phyloP scores from a whole-genome alignment of 805 yeast species.

The Candida ipomoeae region DNA sequence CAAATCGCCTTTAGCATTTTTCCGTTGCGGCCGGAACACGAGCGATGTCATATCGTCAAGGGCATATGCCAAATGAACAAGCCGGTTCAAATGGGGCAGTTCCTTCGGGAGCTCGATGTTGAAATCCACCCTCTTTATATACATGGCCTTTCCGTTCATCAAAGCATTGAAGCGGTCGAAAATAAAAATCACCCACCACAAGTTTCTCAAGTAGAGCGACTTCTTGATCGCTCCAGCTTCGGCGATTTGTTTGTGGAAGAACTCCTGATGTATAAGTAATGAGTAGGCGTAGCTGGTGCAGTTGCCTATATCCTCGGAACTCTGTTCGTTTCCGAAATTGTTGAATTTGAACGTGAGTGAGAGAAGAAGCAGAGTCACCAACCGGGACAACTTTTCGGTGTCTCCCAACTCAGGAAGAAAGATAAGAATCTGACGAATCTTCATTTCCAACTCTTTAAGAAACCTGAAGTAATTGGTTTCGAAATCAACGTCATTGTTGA shows the following conservation, averaged over 20 bases:
- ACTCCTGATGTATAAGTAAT: conserved; percentile 18
- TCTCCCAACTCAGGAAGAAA: conserved; percentile 23
- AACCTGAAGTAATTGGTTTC: conserved; percentile 9
- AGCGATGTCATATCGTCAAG: conserved; percentile 16
- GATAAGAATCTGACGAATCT: conserved; percentile 19
- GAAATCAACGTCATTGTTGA: conserved; percentile 2
- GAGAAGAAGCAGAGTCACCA: conserved; percentile 19
- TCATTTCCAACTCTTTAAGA: conserved; percentile 16
- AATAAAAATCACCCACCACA: conserved; percentile 22
- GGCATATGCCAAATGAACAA: conserved; percentile 14
- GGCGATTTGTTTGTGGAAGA: conserved; percentile 12
- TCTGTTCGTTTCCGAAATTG: conserved; percentile 22
- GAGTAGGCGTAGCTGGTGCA: conserved; percentile 19
- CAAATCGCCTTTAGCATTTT: neutral
- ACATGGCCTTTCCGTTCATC: conserved; percentile 15
- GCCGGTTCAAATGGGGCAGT: conserved; percentile 10
- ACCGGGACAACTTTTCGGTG: conserved; percentile 18
- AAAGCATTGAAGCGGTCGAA: conserved; percentile 20
- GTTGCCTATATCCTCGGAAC: conserved; percentile 20
- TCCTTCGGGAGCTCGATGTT: conserved; percentile 13
- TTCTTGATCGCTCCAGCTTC: conserved; percentile 13
- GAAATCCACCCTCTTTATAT: conserved; percentile 16
- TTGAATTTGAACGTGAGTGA: conserved; percentile 18
- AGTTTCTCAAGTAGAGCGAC: conserved; percentile 11
- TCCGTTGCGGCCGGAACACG: conserved; percentile 14